Percentiles rank a stretch among this genome's conserved stretches.
phyloP scores from a whole-genome alignment of 2,329 filamentous ascomycete genomes.

The Bisporella sp. region DNA sequence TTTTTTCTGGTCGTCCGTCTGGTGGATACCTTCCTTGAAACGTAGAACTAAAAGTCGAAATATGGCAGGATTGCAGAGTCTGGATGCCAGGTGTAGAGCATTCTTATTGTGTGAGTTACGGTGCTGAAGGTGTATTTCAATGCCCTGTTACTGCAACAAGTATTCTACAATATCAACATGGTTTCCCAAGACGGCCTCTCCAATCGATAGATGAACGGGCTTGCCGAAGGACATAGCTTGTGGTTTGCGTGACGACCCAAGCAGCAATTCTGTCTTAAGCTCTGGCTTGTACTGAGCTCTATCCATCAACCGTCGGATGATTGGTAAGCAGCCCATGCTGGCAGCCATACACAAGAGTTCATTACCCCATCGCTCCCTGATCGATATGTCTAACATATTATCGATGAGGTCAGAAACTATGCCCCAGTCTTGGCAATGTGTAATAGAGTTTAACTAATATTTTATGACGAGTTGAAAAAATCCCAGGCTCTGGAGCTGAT shows the following conservation, averaged over 20 bases:
- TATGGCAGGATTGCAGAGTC: conserved; percentile 5
- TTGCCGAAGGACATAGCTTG: conserved; percentile 2
- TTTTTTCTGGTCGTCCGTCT: conserved; percentile 3
- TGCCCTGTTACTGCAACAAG: conserved; percentile 4
- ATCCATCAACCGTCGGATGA: conserved; percentile 4
- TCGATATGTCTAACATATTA: conserved; percentile 4
- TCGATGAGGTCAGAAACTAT: conserved; percentile 4
- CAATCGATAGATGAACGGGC: conserved; percentile 2
- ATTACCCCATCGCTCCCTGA: conserved; percentile 4
- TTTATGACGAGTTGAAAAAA: conserved; percentile 3
- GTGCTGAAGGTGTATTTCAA: conserved; percentile 5
- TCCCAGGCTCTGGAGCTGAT: conserved; percentile 1
- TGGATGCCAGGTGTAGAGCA: conserved; percentile 4
- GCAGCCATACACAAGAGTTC: conserved; percentile 5
- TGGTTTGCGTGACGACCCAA: conserved; percentile 2
- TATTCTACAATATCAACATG: conserved; percentile 5
- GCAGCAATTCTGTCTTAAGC: conserved; percentile 4
- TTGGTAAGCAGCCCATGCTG: conserved; percentile 4
- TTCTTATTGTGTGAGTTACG: conserved; percentile 2
- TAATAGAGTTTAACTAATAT: background rate
- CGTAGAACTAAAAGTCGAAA: conserved; percentile 2
- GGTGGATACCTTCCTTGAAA: conserved; percentile 3
- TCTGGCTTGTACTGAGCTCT: conserved; percentile 4
- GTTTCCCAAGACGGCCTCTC: conserved; percentile 4
- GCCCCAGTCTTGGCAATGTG: conserved; percentile 2